Evolutionary conservation across 129 eudicot genomes (phyloP), one percentile per base, ranked within the genome.

Genomic region (Smallanthus sonchifolius): DNA sequence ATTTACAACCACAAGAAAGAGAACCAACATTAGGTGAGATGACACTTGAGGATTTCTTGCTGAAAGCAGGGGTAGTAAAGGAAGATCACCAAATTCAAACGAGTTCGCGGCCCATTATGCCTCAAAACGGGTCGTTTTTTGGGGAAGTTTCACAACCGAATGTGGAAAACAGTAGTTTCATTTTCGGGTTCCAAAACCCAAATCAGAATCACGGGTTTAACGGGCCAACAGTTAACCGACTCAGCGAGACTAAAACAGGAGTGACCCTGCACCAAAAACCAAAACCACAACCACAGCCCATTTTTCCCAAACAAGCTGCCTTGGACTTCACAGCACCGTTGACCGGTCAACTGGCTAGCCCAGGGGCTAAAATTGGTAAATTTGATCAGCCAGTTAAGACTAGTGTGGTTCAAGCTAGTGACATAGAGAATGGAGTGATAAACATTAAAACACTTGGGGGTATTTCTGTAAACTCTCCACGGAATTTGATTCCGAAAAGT

Each of bases 41-140:
- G 69, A 92, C 97, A 65, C 68, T 92, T 30, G 97, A 92, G 87
- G 96, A 92, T 84, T 92, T 89, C 63, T 64, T 92, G 81, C 36
- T 65, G 70, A 89, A 86, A 82, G 96, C 96, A 67, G 96, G 97
- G 65, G 88, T 85, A 6, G 97, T 82, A 57, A 82, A 86, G 15
- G 97, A 89, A 80, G 81, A 83, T 40, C 65, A 55, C 56, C 92
- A 83, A 69, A 47, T 72, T 79, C 83, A 79, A 66, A 52, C 48
- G 47, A 36, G 37, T 44, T 35, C 67, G 4, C 17, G 2, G 15
- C 67, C 67, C 67, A 54, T 44, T 43, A 60, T 54, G 67, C 77
- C 83, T 69, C 77, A 72, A 57, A 78, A 49, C 74, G 64, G 69
- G 30, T 84, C 86, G 16, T 76, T 79, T 66, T 83, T 70, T 43